These are phyloP conservation scores for Microstroma glucosiphilum DNA, from an alignment of 1,284 basidiomycete species.

Conservation along the genomic window DNA sequence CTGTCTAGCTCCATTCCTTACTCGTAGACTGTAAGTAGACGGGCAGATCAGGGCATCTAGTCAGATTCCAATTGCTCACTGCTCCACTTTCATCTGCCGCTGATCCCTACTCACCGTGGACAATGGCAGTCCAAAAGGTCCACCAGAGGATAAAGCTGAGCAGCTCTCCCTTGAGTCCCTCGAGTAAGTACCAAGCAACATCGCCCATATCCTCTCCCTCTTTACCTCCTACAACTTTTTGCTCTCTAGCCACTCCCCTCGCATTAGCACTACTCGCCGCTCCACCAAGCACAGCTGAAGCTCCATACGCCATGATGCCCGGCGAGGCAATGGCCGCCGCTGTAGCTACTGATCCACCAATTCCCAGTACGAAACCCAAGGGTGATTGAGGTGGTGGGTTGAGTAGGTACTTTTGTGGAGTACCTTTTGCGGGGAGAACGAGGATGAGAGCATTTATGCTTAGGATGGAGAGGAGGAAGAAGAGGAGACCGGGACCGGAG, in stretches of 20 bases:
- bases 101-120: not conserved
- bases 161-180: constrained; percentile 6
- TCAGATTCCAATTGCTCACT: not conserved
- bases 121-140: constrained; percentile 7
- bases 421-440: not conserved
- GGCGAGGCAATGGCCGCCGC: constrained; percentile 4
- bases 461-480: constrained; percentile 1
- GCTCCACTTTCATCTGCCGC: not conserved
- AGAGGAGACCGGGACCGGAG: not conserved
- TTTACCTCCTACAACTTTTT: constrained; percentile 2
- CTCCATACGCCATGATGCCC: constrained; percentile 4
- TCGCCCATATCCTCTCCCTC: not conserved
- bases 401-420: constrained; percentile 3
- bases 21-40: constrained; percentile 3
- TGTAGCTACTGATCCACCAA: not conserved
- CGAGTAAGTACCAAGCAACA: constrained; percentile 1
- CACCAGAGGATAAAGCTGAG: constrained; percentile 7
- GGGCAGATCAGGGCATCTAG: not conserved
- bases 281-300: not conserved
- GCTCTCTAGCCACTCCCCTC: not conserved
- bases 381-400: constrained; percentile 6
- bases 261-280: constrained; percentile 3
- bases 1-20: too few relatives aligned
- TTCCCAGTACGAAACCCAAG: not conserved
- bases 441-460: constrained; percentile 6